Evolutionary conservation across 495 filamentous ascomycete genomes (phyloP), one percentile per base, ranked within the genome.

Genomic region (Melanomma pulvis-pyrius): DNA sequence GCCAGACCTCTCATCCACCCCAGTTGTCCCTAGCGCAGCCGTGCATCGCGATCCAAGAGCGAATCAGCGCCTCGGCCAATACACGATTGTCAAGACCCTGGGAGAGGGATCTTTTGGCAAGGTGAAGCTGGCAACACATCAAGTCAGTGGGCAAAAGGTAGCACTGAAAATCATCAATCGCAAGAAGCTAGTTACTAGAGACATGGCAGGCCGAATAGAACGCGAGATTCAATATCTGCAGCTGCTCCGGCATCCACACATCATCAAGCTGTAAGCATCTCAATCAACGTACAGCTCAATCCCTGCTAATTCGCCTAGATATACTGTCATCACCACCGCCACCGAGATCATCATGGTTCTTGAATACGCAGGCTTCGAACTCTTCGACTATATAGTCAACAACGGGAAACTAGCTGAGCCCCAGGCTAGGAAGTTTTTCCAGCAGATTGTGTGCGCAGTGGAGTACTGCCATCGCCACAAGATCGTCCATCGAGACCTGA

Each of bases 401-500:
- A 83, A 96, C 68, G 96, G 94, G 53, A 90, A 88, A 76, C 91
- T 97, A 83, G 82, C 87, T 41, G 94, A 98, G 76, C 86, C 89
- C 64, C 87, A 93, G 69, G 94, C 96, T 46, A 87, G 94, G 51
- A 90, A 93, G 69, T 98, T 98, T 79, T 98, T 98, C 78, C 94
- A 98, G 75, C 94, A 98, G 77, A 98, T 98, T 72, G 92, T 97
- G n/a, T 96, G 93, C 74, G 96, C 94, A 21, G 96, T 98, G 55
- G 94, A 98, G 74, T 98, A 98, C 78, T 98, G 94, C 77, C 94
- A 98, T 78, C 85, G 94, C 65, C 96, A 98, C 80, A 98, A 98
- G 78, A 97, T 98, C 69, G 94, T 97, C 15, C 94, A 98, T 77
- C 89, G 94, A 76, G 94, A 98, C 77, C 79, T 98, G 68, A 98